These are phyloP conservation scores for Sporisorium graminicola DNA, from an alignment of 1,284 basidiomycete species.

Conservation along the genomic window DNA sequence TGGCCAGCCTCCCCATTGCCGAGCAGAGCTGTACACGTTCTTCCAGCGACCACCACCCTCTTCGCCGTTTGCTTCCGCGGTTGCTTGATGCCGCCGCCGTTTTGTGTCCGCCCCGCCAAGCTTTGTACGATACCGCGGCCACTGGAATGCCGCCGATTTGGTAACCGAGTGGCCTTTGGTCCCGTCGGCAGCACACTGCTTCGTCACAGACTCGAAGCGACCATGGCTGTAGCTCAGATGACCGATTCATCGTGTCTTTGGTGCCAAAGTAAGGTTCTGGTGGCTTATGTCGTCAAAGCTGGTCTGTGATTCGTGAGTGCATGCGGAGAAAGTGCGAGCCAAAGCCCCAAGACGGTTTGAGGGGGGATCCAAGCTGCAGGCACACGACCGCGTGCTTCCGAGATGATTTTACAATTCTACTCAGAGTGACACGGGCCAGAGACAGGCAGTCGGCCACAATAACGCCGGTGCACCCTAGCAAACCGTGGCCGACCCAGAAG, in stretches of 20 bases:
- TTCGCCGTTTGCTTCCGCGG: constrained; percentile 3
- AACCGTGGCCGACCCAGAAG: constrained; percentile 17
- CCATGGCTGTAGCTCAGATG: background rate
- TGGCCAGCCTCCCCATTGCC: background rate
- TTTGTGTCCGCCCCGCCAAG: constrained; percentile 23
- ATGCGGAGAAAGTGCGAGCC: background rate
- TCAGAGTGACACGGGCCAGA: too few species aligned
- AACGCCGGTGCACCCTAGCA: background rate
- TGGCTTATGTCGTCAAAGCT: background rate
- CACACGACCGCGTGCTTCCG: background rate
- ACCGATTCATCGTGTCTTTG: background rate
- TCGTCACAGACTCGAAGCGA: background rate
- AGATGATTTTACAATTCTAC: background rate
- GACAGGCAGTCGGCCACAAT: background rate
- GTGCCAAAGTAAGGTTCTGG: background rate
- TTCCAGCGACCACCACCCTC: background rate
- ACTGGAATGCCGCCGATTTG: constrained; percentile 18
- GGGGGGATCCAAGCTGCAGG: background rate
- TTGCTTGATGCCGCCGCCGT: constrained; percentile 14
- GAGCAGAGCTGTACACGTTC: constrained; percentile 26
- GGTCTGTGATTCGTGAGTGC: background rate
- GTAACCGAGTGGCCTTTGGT: constrained; percentile 5
- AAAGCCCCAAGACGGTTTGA: background rate
- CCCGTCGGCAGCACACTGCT: constrained; percentile 8
- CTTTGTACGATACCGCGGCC: constrained; percentile 19